A percentile compares a stretch with the other conserved stretches of the same genome.
These are phyloP conservation scores for Xerophyta viscosa DNA, from an alignment of 106 monocot species.

Conservation along the genomic window DNA sequence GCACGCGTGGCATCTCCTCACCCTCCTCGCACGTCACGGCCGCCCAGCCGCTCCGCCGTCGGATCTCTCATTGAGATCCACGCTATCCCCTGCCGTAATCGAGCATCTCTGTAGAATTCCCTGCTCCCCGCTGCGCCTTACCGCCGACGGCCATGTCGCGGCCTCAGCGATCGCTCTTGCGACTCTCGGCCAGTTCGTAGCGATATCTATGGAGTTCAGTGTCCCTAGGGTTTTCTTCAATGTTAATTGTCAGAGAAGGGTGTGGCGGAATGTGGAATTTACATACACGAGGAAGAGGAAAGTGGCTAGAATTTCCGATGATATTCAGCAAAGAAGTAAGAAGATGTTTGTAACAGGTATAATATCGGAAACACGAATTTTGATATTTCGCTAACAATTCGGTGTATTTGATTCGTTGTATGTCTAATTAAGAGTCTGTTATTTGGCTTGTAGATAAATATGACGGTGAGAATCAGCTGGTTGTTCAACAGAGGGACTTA, in stretches of 20 bases:
- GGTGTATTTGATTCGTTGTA: no score
- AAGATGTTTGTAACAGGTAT: slow-evolving; percentile 25
- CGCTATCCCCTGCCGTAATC: slow-evolving; percentile 27
- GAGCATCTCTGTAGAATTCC: slow-evolving; percentile 51
- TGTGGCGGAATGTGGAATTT: slow-evolving; percentile 5
- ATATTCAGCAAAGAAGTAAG: slow-evolving; percentile 11
- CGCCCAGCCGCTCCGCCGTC: slow-evolving; percentile 18
- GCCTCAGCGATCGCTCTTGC: slow-evolving; percentile 21
- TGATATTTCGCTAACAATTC: no score
- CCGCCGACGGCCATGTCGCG: slow-evolving; percentile 23
- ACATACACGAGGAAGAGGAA: slow-evolving; percentile 49
- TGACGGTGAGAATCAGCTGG: no score
- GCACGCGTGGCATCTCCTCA: slow-evolving; percentile 60
- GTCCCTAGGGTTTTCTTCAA: slow-evolving; percentile 15
- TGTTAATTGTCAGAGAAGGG: slow-evolving; percentile 16
- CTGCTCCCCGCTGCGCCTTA: slow-evolving; percentile 41
- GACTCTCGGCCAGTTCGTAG: slow-evolving; percentile 22
- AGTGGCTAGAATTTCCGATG: slow-evolving; percentile 1
- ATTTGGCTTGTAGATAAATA: no score
- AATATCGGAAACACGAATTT: no score
- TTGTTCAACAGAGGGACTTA: no score
- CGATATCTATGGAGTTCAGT: neutral
- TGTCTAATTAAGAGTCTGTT: no score
- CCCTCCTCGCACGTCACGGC: slow-evolving; percentile 43
- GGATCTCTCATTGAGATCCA: slow-evolving; percentile 30